phyloP scores from a whole-genome alignment of 2,329 filamentous ascomycete genomes.

The Ilyonectria robusta region DNA sequence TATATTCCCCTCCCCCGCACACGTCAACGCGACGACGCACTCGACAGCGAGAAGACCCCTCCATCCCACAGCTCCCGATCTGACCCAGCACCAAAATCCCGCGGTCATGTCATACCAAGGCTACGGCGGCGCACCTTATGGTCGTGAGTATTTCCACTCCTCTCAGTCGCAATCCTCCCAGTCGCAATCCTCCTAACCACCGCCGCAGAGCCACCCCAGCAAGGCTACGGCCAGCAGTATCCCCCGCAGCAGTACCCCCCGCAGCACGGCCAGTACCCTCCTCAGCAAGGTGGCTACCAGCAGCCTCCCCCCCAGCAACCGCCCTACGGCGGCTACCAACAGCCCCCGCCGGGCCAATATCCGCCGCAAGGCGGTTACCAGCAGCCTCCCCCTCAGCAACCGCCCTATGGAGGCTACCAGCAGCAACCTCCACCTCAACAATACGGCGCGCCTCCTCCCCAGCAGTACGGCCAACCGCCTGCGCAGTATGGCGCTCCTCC shows the following conservation, averaged over 20 bases:
- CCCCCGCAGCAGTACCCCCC: constrained; percentile 51
- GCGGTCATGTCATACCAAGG: constrained; percentile 55
- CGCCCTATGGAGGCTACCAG: constrained; percentile 51
- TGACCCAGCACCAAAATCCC: constrained; percentile 19
- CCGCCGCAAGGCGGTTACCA: constrained; percentile 54
- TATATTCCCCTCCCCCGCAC: neutral
- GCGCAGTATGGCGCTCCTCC: constrained; percentile 45
- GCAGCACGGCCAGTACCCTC: constrained; percentile 47
- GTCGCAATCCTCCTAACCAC: constrained; percentile 14
- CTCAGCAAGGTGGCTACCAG: constrained; percentile 54
- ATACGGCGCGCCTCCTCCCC: constrained; percentile 32
- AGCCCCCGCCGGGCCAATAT: constrained; percentile 50
- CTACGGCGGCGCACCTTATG: constrained; percentile 50
- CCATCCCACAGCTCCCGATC: neutral
- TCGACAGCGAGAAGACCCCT: constrained; percentile 5
- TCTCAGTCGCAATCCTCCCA: neutral
- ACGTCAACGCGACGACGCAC: neutral
- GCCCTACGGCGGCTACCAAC: constrained; percentile 54
- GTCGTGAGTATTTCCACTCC: constrained; percentile 51
- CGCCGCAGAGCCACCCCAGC: constrained; percentile 52
- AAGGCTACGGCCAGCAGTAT: constrained; percentile 58
- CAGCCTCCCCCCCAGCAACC: constrained; percentile 50
- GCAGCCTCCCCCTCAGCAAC: constrained; percentile 50
- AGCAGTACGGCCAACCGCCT: constrained; percentile 52
- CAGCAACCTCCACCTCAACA: constrained; percentile 50